Percentiles rank a stretch among this genome's conserved stretches.
Conservation (phyloP, 345 rosid genomes). For the Nephelium lappaceum region DNA sequence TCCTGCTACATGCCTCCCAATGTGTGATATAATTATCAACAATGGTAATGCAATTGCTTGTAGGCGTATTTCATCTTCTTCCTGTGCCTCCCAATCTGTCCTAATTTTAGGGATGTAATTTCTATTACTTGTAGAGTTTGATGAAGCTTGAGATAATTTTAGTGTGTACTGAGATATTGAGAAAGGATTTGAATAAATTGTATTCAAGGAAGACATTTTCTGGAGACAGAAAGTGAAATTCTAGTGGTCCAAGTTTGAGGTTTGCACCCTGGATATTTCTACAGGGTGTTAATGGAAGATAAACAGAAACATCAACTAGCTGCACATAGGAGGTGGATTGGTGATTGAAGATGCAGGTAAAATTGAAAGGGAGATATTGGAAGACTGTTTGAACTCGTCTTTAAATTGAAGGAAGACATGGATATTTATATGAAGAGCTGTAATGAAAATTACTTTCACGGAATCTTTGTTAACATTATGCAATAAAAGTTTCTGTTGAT, state of each 20-base stretch:
- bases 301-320: background rate
- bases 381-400: background rate
- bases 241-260: background rate
- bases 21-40: background rate
- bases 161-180: background rate
- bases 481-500: background rate
- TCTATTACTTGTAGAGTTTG: background rate
- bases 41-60: background rate
- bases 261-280: background rate
- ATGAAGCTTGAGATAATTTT: background rate
- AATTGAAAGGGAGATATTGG: background rate
- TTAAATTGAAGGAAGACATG: background rate
- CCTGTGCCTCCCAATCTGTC: background rate
- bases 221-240: background rate
- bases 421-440: background rate
- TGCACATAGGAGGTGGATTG: background rate
- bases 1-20: background rate
- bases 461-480: background rate
- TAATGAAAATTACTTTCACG: background rate
- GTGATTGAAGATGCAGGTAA: constrained; percentile 1
- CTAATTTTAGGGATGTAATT: background rate
- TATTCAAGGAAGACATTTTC: background rate
- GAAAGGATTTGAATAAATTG: background rate
- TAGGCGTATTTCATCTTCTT: background rate
- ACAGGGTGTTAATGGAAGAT: background rate